Percentiles rank a stretch among this genome's conserved stretches.
Conservation (phyloP, 163 green algal genomes). For the Scenedesmus sp. region DNA sequence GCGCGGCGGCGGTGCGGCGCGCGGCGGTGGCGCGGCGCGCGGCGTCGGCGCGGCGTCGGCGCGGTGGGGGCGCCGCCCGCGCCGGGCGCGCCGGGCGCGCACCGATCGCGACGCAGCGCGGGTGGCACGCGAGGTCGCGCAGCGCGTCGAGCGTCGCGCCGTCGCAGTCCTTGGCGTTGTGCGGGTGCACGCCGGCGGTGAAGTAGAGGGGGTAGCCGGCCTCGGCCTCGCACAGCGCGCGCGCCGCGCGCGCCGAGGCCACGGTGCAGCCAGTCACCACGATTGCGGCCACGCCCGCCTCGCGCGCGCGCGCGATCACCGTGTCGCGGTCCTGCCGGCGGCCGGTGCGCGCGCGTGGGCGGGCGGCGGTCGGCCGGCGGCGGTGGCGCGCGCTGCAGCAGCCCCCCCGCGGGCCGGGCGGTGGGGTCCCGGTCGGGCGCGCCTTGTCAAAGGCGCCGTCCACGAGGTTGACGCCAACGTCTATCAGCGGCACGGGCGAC, state of each 20-base stretch:
- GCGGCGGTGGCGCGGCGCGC: too few species aligned
- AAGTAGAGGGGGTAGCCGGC: slow-evolving; percentile 63
- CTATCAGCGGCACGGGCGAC: slow-evolving; percentile 54
- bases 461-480: slow-evolving; percentile 74
- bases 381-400: neutral
- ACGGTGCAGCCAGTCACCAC: slow-evolving; percentile 68
- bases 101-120: slow-evolving; percentile 65
- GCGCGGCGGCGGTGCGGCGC: too few species aligned
- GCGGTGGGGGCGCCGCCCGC: too few species aligned
- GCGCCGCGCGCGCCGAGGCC: slow-evolving; percentile 43
- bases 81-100: too few species aligned
- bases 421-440: too few species aligned
- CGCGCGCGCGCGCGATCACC: slow-evolving; percentile 58
- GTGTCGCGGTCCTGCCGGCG: slow-evolving; percentile 58
- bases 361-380: neutral
- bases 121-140: slow-evolving; percentile 51
- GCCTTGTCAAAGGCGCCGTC: slow-evolving; percentile 66
- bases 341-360: neutral
- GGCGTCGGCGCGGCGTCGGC: too few species aligned
- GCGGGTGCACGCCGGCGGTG: slow-evolving; percentile 79
- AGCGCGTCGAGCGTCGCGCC: slow-evolving; percentile 58
- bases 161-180: slow-evolving; percentile 76
- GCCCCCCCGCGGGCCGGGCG: too few species aligned
- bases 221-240: slow-evolving; percentile 43
- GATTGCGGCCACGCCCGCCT: slow-evolving; percentile 53